Evolutionary conservation across 139 green algal species (phyloP).

Genomic region (Micractinium sp.): DNA sequence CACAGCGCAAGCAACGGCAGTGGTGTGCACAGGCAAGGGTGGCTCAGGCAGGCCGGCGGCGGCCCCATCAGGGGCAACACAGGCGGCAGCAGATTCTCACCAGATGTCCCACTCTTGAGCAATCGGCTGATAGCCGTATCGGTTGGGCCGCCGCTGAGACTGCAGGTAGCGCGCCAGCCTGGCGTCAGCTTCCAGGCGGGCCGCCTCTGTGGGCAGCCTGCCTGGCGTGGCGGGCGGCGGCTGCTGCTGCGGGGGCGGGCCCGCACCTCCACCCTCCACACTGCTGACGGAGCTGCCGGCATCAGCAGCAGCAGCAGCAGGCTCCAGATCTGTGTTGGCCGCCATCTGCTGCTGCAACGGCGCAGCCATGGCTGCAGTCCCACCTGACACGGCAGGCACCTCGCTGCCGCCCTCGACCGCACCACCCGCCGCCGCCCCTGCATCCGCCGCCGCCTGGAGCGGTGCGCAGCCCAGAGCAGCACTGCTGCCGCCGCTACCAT

Average conservation of each 20-base stretch:
- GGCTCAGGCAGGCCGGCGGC: not conserved
- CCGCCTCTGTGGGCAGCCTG: not conserved
- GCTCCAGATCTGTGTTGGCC: not conserved
- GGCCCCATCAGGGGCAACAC: no score
- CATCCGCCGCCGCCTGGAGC: not conserved
- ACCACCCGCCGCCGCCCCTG: not conserved
- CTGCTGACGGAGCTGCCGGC: no score
- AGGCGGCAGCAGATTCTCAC: no score
- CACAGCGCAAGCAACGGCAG: no score
- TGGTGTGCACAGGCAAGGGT: no score
- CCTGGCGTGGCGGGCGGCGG: not conserved
- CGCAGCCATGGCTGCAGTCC: not conserved
- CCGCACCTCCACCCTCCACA: not conserved
- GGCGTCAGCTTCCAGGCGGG: not conserved
- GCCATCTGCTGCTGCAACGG: not conserved
- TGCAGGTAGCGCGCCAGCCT: not conserved
- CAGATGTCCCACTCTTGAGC: constrained; percentile 72
- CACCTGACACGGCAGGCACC: no score
- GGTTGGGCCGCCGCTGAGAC: constrained; percentile 31
- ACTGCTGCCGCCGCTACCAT: not conserved
- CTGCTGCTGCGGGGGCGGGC: not conserved
- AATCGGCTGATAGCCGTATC: constrained; percentile 59
- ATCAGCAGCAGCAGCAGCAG: not conserved
- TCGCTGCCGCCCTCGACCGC: not conserved
- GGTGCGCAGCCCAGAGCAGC: not conserved